A percentile compares a stretch with the other conserved stretches of the same genome.
phyloP scores from a whole-genome alignment of 2,329 filamentous ascomycete species.

The Phyllosticta citriasiana region DNA sequence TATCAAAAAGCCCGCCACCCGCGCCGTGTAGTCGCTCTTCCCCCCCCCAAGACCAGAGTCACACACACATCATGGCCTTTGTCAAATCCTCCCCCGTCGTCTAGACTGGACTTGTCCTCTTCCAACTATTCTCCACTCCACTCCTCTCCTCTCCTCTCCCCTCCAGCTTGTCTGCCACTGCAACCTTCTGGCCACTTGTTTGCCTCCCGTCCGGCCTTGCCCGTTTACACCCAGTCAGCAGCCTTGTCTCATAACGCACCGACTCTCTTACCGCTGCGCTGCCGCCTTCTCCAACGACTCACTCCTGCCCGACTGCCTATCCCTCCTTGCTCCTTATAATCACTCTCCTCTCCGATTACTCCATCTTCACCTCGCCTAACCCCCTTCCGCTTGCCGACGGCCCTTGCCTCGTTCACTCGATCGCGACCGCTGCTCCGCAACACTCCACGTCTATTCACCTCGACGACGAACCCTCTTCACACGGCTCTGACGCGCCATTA shows the following conservation, averaged over 20 bases:
- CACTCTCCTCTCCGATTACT: neutral
- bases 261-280: conserved; percentile 9
- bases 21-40: neutral
- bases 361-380: conserved; percentile 14
- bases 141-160: neutral
- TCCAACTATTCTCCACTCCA: neutral
- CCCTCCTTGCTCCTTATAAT: conserved; percentile 14
- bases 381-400: conserved; percentile 9
- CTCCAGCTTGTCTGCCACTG: neutral
- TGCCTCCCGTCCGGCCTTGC: conserved; percentile 1
- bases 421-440: conserved; percentile 19
- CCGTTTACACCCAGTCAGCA: conserved; percentile 9
- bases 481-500: neutral
- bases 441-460: conserved; percentile 6
- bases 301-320: conserved; percentile 12
- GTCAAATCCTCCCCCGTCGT: neutral
- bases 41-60: neutral
- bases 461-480: conserved; percentile 13
- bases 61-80: conserved; percentile 4
- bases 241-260: conserved; percentile 10
- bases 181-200: conserved; percentile 6
- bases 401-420: conserved; percentile 21
- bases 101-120: conserved; percentile 3
- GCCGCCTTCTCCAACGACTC: conserved; percentile 17
- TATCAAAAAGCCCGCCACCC: conserved; percentile 9